Evolutionary conservation across 306 rosid species (phyloP).

Genomic region (Vigna nakashimae): DNA sequence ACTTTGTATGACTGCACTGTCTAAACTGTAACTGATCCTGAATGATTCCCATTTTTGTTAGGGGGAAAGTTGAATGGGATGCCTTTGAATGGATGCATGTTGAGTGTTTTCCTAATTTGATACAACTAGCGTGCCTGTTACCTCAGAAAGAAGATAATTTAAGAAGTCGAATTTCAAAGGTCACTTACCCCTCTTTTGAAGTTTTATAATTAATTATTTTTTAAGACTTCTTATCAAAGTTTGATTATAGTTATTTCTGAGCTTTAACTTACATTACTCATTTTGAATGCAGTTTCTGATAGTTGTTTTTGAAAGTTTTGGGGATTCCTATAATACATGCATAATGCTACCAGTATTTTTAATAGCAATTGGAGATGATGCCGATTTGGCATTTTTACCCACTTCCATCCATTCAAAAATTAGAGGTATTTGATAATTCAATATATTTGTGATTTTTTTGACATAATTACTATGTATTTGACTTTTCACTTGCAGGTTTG

Average conservation of each 20-base stretch:
- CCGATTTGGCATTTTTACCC: constrained; percentile 80
- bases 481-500: constrained; percentile 64
- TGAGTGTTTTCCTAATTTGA: constrained; percentile 87
- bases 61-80: constrained; percentile 85
- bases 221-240: constrained; percentile 13
- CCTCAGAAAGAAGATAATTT: constrained; percentile 93
- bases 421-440: constrained; percentile 58
- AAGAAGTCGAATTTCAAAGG: constrained; percentile 83
- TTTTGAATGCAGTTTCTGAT: constrained; percentile 76
- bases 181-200: constrained; percentile 46
- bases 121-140: constrained; percentile 80
- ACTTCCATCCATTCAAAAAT: constrained; percentile 72
- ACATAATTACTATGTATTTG: constrained; percentile 37
- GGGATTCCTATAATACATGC: constrained; percentile 81
- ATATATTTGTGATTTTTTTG: constrained; percentile 35
- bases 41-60: constrained; percentile 52
- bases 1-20: constrained; percentile 7
- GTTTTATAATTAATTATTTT: constrained; percentile 21
- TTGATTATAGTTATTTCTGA: constrained; percentile 5
- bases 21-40: constrained; percentile 42
- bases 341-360: constrained; percentile 90
- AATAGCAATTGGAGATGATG: constrained; percentile 79
- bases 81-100: constrained; percentile 95
- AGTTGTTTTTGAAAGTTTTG: constrained; percentile 80
- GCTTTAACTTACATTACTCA: constrained; percentile 43